Evolutionary conservation across 306 rosid species (phyloP), one percentile per base, ranked within the genome.

Genomic region (Medicago arabica): DNA sequence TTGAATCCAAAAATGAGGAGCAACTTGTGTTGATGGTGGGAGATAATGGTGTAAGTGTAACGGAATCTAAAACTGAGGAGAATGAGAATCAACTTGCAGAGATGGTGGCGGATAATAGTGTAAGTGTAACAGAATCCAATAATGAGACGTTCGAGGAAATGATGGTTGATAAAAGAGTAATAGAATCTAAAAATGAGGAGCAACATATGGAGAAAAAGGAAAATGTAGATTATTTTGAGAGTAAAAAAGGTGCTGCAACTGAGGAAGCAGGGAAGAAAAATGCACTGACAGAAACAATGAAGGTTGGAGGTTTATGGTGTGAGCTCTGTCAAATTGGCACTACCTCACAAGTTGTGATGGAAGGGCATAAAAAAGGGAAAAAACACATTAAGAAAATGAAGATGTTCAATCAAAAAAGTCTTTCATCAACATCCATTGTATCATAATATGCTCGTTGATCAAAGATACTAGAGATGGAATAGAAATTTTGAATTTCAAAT

Each of bases 291-390:
- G 80, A 28, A 50, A 61, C 8, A 21, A 78, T 23, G 15, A 78
- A 40, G 19, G 61, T 59, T 8, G 55, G 71, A 72, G 16, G 16
- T 14, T 70, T 83, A 14, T 83, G 86, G 85, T 90, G 92, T 65
- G 85, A 84, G 23, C 9, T 67, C 11, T 88, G 92, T 81, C 71
- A 78, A 54, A 70, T 86, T 54, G 71, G 82, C 76, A 31, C 88
- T 71, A 0, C 0, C 39, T 23, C 54, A 7, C 10, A 4, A 12
- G 11, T 0, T 1, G 83, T 74, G 60, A 83, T 88, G 92, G 80
- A 76, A 25, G 17, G 15, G 67, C 96, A 90, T 68, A 31, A 17
- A 31, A 77, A n/a, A 6, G 90, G 89, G 61, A 88, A 49, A 83
- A 86, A 79, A 25, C 96, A 88, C 67, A 62, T 55, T 13, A 66